Base-by-base conservation (phyloP, 768 basidiomycete genomes). In the Cystobasidium onofrii region DNA sequence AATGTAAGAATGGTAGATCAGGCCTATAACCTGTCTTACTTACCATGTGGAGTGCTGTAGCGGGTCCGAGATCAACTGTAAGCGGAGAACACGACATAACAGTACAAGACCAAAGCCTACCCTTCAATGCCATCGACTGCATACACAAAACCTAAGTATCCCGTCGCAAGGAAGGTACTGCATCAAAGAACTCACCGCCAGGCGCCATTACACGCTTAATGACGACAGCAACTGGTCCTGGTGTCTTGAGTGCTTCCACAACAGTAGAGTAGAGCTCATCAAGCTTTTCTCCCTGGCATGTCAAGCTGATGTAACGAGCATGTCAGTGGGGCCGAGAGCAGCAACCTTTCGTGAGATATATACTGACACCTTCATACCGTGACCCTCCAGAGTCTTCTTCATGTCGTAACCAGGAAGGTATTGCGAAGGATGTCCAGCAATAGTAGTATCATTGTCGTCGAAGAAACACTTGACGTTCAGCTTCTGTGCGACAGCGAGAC, bases 371-470 rank as follows among this genome's bases (percentile, higher is more conserved):
- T 88, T 89, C 77, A 93, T 83, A 1, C 91, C 91, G 75, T 92
- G 91, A 3, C 91, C 91, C 72, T 85, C 83, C 18, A 92, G 85
- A 0, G 90, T 92, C 83, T 87, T 86, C 27, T 81, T 78, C 39
- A 92, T 78, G 64, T 87, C 84, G 82, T 87, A 93, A 27, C 91
- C 91, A 79, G 87, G 87, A 77, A 92, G 86, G 80, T 92, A 92
- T 62, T 91, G 81, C 17, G 90, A 91, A 2, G 91, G 91, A 78
- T 92, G 90, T 0, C 91, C 91, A n/a, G 60, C 71, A 66, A 54
- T 93, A 9, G 91, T 92, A 76, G 92, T 91, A 80, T 93, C 88
- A 82, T 93, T 92, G 82, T 92, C 90, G 77, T 93, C 91, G 76
- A 93, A 88, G 80, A 92, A 81, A 71, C 92, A 83, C 82, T 93